These are phyloP conservation scores for Magnusiomyces magnusii DNA, from an alignment of 1,139 yeast species.

Conservation along the genomic window DNA sequence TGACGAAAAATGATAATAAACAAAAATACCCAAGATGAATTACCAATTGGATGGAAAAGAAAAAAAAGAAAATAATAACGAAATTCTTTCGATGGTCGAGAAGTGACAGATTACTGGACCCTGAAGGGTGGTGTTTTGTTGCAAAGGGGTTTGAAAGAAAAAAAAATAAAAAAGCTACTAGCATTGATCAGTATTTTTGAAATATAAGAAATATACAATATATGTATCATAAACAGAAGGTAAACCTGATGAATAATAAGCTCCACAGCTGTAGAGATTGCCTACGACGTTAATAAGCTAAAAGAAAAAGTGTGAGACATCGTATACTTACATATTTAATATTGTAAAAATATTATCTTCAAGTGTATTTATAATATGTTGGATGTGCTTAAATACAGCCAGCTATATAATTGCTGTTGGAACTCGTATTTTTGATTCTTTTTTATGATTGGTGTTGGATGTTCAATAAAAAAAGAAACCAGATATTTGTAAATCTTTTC, in stretches of 20 bases:
- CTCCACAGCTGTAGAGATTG: background rate
- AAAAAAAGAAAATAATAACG: background rate
- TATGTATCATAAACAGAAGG: background rate
- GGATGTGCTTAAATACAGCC: too few species aligned
- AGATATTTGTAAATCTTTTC: too few species aligned
- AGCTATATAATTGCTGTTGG: too few species aligned
- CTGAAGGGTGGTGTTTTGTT: background rate
- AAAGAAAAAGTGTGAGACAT: constrained; percentile 6
- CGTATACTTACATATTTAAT: constrained; percentile 5
- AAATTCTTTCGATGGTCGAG: background rate
- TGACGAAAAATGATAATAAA: background rate
- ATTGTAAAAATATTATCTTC: background rate
- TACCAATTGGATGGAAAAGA: background rate
- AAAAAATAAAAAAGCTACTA: background rate
- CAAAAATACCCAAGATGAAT: background rate
- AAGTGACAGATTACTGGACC: background rate
- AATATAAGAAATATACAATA: background rate
- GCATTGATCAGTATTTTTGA: background rate
- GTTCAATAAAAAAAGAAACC: too few species aligned
- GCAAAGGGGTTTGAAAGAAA: background rate
- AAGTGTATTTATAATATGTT: background rate
- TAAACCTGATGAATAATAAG: background rate
- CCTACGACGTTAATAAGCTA: background rate
- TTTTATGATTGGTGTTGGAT: too few species aligned
- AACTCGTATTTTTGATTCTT: too few species aligned